Base-by-base conservation (phyloP, 352 stramenopile species). In the Pythium aristosporum region DNA sequence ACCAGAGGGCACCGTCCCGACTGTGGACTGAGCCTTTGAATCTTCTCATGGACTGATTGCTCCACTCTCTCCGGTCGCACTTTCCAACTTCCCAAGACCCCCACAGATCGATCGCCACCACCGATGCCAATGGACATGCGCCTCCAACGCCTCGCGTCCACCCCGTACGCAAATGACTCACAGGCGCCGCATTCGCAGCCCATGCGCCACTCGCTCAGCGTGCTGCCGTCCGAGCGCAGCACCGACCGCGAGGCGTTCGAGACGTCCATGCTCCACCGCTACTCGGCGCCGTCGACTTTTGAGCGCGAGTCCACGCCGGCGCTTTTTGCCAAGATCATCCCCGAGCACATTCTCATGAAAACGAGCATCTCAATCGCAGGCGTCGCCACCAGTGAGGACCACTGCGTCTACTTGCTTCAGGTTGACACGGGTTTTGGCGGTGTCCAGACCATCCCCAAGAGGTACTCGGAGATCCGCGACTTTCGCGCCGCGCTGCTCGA, bases 391-490 rank as follows among this genome's bases (percentile, higher is more conserved):
- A 61, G 61, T 1, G 34, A 66, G 48, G 63, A 65, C 48, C 78
- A 90, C 69, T 85, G 76, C 48, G 72, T 72, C 16, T 93, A 81
- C 69, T 63, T 71, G 47, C 30, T 91, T 57, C 69, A 89, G 15
- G 77, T 93, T n/a, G 69, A 85, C 54, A 86, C 80, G 20, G 73
- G 72, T 23, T 56, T 56, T 16, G 77, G 84, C 52, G 12, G 34
- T 13, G 66, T 77, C 36, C 89, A 82, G 42, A 67, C 83, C 32
- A 37, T 92, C 18, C 64, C 79, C 53, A 89, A 87, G 72, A 76
- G 85, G 52, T 93, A 70, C 71, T 91, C 80, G 41, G 77, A 93
- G 53, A 88, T 91, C 68, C 79, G 82, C 50, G 72, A 74, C 18
- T 77, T 93, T n/a, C 79, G 82, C 16, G 59, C 68, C 30, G 56